Evolutionary conservation across 83 land plant species (phyloP).

Genomic region (Picea abies): DNA sequence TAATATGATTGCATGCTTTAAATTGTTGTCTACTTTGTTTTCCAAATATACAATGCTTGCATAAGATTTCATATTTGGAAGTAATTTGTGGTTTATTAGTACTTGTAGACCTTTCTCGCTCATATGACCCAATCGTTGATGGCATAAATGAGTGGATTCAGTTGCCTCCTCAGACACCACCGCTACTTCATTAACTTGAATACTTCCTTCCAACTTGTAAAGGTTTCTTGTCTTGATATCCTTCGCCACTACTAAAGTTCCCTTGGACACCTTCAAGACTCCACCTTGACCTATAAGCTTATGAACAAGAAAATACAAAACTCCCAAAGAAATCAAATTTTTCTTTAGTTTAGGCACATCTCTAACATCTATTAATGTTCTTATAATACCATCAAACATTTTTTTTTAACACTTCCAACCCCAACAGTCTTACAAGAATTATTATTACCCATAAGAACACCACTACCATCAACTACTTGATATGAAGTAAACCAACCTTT

Average conservation of each 20-base stretch:
- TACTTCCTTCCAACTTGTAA: background rate
- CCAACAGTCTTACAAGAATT: background rate
- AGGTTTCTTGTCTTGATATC: background rate
- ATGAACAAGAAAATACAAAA: background rate
- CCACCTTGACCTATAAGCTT: background rate
- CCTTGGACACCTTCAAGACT: background rate
- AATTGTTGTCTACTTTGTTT: too few relatives aligned
- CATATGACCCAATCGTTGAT: too few relatives aligned
- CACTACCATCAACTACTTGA: background rate
- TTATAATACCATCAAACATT: background rate
- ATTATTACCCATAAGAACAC: background rate
- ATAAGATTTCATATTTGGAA: too few relatives aligned
- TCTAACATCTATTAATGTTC: background rate
- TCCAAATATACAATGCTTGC: too few relatives aligned
- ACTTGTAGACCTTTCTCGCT: too few relatives aligned
- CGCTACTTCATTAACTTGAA: background rate
- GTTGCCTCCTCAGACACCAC: background rate
- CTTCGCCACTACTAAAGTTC: background rate
- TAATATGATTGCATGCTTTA: too few relatives aligned
- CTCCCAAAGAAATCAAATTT: background rate
- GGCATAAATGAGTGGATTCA: too few relatives aligned
- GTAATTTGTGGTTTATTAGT: too few relatives aligned
- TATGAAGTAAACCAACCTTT: background rate
- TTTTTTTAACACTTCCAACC: background rate
- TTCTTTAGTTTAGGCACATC: background rate